A percentile compares a stretch with the other conserved stretches of the same genome.
phyloP scores from a whole-genome alignment of 176 grass and related monocot genomes.

The Eleusine indica region DNA sequence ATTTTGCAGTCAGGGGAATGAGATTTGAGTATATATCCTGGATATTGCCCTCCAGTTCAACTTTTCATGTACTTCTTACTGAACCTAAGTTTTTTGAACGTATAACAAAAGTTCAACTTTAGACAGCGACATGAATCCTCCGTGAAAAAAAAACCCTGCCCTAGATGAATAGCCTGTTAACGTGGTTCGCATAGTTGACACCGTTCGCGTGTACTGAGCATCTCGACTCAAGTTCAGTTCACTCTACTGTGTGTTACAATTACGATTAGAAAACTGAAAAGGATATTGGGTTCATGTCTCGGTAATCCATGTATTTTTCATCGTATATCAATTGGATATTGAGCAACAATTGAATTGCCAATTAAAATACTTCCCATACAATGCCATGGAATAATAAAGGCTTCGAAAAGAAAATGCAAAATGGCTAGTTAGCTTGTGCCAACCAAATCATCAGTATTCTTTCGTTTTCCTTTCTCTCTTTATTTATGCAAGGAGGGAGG shows the following conservation, averaged over 20 bases:
- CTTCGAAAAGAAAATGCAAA: constrained; percentile 9
- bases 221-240: background rate
- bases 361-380: constrained; percentile 11
- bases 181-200: background rate
- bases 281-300: background rate
- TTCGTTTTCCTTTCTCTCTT: background rate
- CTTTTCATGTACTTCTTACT: no score
- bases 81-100: no score
- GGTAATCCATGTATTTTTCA: background rate
- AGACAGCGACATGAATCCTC: no score
- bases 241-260: background rate
- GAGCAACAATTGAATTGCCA: constrained; percentile 21
- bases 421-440: background rate
- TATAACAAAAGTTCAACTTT: no score
- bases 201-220: background rate
- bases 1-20: no score
- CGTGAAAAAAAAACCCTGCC: no score
- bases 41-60: no score
- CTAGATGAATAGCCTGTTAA: no score
- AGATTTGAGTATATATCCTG: no score
- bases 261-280: background rate
- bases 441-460: background rate
- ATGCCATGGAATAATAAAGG: background rate
- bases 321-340: background rate
- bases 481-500: constrained; percentile 48